Evolutionary conservation across 192 early-diverging fungal species (phyloP).

Genomic region (Glomus cerebriforme): DNA sequence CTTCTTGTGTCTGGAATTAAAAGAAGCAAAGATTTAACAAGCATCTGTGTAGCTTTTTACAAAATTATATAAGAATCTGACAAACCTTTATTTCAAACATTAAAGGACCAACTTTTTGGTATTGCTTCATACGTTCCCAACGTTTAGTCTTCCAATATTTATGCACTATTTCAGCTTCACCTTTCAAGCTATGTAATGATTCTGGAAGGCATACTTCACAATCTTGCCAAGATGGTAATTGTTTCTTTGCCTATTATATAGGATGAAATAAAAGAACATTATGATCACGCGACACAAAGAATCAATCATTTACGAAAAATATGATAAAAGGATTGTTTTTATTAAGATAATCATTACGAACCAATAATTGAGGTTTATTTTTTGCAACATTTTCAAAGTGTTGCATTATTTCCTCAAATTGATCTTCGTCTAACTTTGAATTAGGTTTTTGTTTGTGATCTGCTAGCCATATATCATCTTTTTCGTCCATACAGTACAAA

Average conservation of each 20-base stretch:
- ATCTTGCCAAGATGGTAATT: conserved; percentile 23
- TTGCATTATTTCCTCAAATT: conserved; percentile 73
- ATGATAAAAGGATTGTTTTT: background rate
- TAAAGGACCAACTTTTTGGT: conserved; percentile 48
- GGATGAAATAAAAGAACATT: background rate
- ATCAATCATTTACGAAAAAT: background rate
- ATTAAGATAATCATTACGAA: background rate
- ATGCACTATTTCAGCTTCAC: conserved; percentile 39
- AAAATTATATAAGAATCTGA: background rate
- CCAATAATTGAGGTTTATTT: background rate
- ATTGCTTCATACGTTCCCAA: background rate
- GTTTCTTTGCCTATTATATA: conserved; percentile 14
- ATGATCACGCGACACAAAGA: conserved; percentile 6
- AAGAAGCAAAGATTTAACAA: conserved; percentile 35
- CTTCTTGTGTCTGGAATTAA: conserved; percentile 56
- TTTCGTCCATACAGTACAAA: conserved; percentile 88
- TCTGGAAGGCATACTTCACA: background rate
- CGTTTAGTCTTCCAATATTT: conserved; percentile 59
- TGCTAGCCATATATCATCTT: conserved; percentile 73
- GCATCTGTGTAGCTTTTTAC: background rate
- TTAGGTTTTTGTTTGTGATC: conserved; percentile 45
- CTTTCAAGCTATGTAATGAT: background rate
- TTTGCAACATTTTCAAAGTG: conserved; percentile 59
- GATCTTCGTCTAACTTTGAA: conserved; percentile 29
- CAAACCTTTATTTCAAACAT: conserved; percentile 58